phyloP scores from a whole-genome alignment of 176 grass and related monocot genomes.

The Elymus sibiricus region DNA sequence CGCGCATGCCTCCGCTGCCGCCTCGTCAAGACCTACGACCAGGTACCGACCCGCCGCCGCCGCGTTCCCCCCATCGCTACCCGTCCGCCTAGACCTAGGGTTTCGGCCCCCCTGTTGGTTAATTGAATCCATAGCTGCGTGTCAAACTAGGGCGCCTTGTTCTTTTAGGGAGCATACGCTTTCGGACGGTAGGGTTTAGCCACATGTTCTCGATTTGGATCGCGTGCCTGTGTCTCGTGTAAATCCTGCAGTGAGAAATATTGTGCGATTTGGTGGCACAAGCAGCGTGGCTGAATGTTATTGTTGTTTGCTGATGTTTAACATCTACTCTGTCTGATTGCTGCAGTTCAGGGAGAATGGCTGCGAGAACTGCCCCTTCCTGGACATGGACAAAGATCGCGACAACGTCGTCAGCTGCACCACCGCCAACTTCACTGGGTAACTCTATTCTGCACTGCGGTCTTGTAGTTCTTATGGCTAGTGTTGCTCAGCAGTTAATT shows the following conservation, averaged over 20 bases:
- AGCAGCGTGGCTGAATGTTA: not conserved
- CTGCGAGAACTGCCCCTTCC: slow-evolving; percentile 93
- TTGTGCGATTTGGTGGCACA: not conserved
- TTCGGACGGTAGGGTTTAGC: slow-evolving; percentile 15
- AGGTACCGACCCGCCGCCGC: slow-evolving; percentile 37
- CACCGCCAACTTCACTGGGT: slow-evolving; percentile 94
- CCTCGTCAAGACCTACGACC: slow-evolving; percentile 99
- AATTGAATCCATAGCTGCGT: not conserved
- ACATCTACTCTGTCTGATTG: not conserved
- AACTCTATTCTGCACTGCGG: not conserved
- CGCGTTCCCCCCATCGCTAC: not conserved
- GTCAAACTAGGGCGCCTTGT: not conserved
- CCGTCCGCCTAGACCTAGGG: not conserved
- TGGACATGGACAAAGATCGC: slow-evolving; percentile 90
- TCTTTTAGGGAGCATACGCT: not conserved
- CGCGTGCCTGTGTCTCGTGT: not conserved
- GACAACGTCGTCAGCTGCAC: slow-evolving; percentile 89
- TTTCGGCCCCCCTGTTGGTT: not conserved
- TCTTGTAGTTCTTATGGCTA: not conserved
- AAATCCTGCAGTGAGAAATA: not conserved
- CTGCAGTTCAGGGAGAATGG: slow-evolving; percentile 84
- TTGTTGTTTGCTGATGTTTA: not conserved
- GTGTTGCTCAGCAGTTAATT: not conserved
- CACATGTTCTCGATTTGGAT: not conserved
- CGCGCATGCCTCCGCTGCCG: slow-evolving; percentile 95